phyloP scores from a whole-genome alignment of 2,329 filamentous ascomycete species.

The Aureobasidium lini region DNA sequence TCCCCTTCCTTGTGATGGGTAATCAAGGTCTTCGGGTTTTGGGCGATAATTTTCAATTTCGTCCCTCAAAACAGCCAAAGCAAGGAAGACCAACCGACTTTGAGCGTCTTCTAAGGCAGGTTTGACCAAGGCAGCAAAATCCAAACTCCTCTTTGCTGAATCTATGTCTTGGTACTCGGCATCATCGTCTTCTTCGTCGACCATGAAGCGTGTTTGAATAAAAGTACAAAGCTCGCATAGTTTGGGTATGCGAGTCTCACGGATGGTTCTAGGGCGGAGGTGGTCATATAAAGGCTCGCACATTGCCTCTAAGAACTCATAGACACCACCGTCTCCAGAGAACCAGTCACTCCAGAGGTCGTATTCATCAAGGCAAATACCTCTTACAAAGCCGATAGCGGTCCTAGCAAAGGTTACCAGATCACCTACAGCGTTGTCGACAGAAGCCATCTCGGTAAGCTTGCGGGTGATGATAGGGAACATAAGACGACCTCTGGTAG shows the following conservation, averaged over 20 bases:
- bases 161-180: constrained; percentile 39
- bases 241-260: constrained; percentile 58
- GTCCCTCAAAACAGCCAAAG: constrained; percentile 55
- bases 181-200: constrained; percentile 43
- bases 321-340: constrained; percentile 53
- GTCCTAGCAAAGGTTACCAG: constrained; percentile 58
- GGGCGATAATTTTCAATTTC: constrained; percentile 61
- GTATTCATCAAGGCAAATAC: constrained; percentile 60
- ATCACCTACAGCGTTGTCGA: constrained; percentile 54
- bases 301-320: constrained; percentile 59
- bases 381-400: constrained; percentile 58
- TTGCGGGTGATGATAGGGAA: constrained; percentile 57
- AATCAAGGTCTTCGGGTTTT: constrained; percentile 57
- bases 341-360: constrained; percentile 63
- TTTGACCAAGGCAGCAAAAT: constrained; percentile 56
- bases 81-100: constrained; percentile 58
- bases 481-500: constrained; percentile 51
- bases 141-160: constrained; percentile 39
- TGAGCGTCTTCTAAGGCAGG: constrained; percentile 62
- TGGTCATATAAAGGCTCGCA: constrained; percentile 63
- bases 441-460: constrained; percentile 47
- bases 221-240: constrained; percentile 60
- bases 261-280: constrained; percentile 56
- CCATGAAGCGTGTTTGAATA: constrained; percentile 58
- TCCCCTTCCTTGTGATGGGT: constrained; percentile 40